A percentile compares a stretch with the other conserved stretches of the same genome.
Evolutionary conservation across 305 asterid species (phyloP).

Genomic region (Fraxinus sp.): DNA sequence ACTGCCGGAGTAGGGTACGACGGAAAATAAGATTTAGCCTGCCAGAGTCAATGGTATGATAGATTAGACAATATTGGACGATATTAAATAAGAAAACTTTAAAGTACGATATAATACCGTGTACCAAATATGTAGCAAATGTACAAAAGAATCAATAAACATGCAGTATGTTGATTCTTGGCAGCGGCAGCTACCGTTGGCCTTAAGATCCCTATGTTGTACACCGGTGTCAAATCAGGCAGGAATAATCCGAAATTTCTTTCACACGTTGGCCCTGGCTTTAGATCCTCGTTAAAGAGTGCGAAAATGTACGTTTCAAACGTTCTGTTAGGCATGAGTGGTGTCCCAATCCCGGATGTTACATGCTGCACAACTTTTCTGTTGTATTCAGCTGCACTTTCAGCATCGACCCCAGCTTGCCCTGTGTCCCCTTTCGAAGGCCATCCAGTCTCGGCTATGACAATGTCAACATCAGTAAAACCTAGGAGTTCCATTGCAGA

Average conservation of each 20-base stretch:
- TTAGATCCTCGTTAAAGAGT: conserved; percentile 62
- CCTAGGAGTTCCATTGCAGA: conserved; percentile 53
- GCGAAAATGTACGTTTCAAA: conserved; percentile 72
- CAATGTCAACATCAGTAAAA: conserved; percentile 46
- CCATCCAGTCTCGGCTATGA: conserved; percentile 83
- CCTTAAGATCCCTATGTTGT: conserved; percentile 56
- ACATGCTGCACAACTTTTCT: conserved; percentile 53
- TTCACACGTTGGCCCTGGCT: conserved; percentile 66
- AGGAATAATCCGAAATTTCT: conserved; percentile 69
- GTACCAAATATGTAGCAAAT: conserved; percentile 34
- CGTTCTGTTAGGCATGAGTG: conserved; percentile 64
- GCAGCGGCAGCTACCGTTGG: conserved; percentile 39
- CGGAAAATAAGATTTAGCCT: conserved; percentile 38
- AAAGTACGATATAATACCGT: background rate
- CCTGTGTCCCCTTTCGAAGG: conserved; percentile 65
- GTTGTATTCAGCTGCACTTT: conserved; percentile 59
- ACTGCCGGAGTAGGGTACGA: conserved; percentile 11
- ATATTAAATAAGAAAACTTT: background rate
- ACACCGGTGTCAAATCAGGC: conserved; percentile 59
- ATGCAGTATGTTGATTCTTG: conserved; percentile 23
- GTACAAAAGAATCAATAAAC: conserved; percentile 31
- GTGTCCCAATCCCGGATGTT: conserved; percentile 68
- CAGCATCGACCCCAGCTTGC: conserved; percentile 54
- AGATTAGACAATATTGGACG: background rate
- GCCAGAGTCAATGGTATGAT: conserved; percentile 20